Base-by-base conservation (phyloP, 768 basidiomycete genomes). In the Leucogyrophana mollusca region DNA sequence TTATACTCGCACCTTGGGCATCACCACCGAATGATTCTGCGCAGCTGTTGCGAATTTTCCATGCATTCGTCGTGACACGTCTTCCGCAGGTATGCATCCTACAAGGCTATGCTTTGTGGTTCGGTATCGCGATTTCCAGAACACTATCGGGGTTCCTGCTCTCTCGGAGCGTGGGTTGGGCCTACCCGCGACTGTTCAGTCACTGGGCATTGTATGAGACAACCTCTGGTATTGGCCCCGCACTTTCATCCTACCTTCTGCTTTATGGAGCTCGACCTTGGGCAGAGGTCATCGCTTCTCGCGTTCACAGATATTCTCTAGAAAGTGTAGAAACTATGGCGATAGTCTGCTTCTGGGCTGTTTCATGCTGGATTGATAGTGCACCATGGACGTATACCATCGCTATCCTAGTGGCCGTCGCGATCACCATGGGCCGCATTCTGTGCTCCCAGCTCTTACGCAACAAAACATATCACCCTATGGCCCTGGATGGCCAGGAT, bases 151-250 rank as follows among this genome's bases (percentile, higher is more conserved):
- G 56, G 22, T 60, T 60, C 45, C 35, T 63, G 13, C 36, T 64
- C 34, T 59, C 54, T 16, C 54, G 59, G 7, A 51, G 63, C 34
- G 50, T 62, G 17, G 71, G 73, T 14, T 73, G 70, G 70, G 55
- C 67, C 13, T 60, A 63, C 32, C 73, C 72, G 4, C 46, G 23
- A 9, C 34, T 74, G 18, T 73, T 73, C 55, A 66, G 55, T 34
- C 73, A 73, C 51, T 72, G 64, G 54, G 62, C 67, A 10, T 53
- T 71, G 2, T 73, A 72, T 36, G 72, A 74, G 46, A 50, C 59
- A 9, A 59, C 58, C 13, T 57, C 63, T 4, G 72, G 73, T 36
- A 67, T 67, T 25, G 73, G 70, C 5, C 68, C 70, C 46, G 34
- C 64, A 32, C 43, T 71, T 3, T 42, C 60, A 10, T 18, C 52